phyloP scores from a whole-genome alignment of 345 rosid species.

The Brassica carinata region DNA sequence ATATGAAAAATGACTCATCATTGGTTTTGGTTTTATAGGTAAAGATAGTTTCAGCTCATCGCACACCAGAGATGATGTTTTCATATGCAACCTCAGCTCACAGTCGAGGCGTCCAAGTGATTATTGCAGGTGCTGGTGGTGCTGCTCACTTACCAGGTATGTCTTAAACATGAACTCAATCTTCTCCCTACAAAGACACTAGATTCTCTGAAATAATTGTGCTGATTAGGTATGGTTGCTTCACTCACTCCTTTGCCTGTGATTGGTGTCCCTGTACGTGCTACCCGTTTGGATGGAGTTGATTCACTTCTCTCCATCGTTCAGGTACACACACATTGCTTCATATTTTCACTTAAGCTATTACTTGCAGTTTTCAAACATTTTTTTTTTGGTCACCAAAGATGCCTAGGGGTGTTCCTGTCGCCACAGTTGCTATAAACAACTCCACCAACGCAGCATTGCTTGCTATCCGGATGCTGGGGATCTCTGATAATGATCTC shows the following conservation, averaged over 20 bases:
- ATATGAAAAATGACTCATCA: background rate
- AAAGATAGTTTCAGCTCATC: slow-evolving; percentile 85
- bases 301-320: slow-evolving; percentile 95
- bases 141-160: slow-evolving; percentile 96
- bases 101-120: slow-evolving; percentile 71
- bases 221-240: slow-evolving; percentile 75
- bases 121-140: slow-evolving; percentile 98
- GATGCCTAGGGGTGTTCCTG: background rate
- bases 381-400: background rate
- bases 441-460: background rate
- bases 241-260: slow-evolving; percentile 91
- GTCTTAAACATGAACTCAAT: slow-evolving; percentile 28
- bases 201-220: background rate
- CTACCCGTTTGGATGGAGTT: slow-evolving; percentile 79
- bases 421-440: background rate
- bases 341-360: background rate
- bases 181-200: background rate
- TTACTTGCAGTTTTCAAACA: background rate
- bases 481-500: background rate
- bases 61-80: slow-evolving; percentile 88
- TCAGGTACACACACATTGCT: slow-evolving; percentile 53
- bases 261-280: slow-evolving; percentile 90
- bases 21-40: slow-evolving; percentile 50
- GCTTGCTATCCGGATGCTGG: background rate
- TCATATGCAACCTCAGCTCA: slow-evolving; percentile 76